Evolutionary conservation across 2,329 filamentous ascomycete genomes (phyloP).

Genomic region (Sporothrix humicola): DNA sequence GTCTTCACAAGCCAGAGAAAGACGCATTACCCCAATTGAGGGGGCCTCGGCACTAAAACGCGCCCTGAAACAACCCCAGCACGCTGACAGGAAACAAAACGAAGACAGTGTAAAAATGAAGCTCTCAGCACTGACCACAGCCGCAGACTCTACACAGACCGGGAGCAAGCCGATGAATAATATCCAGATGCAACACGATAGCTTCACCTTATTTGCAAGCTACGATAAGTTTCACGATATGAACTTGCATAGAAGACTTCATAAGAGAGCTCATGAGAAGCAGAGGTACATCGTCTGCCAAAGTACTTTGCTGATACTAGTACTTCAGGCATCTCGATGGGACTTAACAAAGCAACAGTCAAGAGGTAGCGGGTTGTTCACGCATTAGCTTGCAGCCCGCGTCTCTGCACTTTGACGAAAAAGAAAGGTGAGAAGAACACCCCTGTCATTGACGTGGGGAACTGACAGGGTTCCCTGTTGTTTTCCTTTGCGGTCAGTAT

Average conservation of each 20-base stretch:
- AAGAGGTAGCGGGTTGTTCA: not conserved
- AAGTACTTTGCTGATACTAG: not conserved
- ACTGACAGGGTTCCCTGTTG: not conserved
- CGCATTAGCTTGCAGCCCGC: slow-evolving; percentile 29
- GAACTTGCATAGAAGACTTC: not conserved
- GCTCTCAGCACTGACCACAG: not conserved
- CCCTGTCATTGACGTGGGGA: slow-evolving; percentile 27
- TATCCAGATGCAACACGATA: not conserved
- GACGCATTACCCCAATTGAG: not conserved
- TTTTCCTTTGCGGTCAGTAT: not conserved
- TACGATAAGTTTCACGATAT: not conserved
- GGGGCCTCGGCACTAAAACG: slow-evolving; percentile 22
- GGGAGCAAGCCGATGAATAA: not conserved
- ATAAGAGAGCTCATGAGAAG: not conserved
- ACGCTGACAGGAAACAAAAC: not conserved
- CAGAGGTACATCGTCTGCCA: not conserved
- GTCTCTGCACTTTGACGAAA: slow-evolving; percentile 28
- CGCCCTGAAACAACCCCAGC: not conserved
- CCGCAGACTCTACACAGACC: not conserved
- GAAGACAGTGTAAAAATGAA: not conserved
- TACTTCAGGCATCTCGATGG: slow-evolving; percentile 3
- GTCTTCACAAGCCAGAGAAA: slow-evolving; percentile 26
- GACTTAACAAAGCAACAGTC: not conserved
- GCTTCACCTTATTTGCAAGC: not conserved
- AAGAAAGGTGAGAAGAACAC: slow-evolving; percentile 27